phyloP scores from a whole-genome alignment of 495 filamentous ascomycete genomes.

The Glonium stellatum region DNA sequence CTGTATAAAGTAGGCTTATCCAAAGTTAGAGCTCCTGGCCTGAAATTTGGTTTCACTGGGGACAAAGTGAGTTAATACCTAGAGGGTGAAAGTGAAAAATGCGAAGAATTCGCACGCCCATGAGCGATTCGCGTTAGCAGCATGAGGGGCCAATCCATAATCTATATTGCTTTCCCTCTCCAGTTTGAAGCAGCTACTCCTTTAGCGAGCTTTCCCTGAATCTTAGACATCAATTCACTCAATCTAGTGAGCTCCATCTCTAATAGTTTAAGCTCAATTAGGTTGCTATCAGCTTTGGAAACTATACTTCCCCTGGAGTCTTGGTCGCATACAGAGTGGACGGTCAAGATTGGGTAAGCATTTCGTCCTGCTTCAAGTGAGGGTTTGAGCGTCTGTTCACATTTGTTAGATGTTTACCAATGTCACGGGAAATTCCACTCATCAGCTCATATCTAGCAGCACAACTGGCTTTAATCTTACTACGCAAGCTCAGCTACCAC shows the following conservation, averaged over 20 bases:
- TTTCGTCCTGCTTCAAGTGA: background rate
- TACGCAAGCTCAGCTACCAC: slow-evolving; percentile 37
- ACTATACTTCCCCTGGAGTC: slow-evolving; percentile 48
- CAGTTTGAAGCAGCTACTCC: too few species aligned
- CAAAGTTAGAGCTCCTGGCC: slow-evolving; percentile 46
- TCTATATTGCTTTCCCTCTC: too few species aligned
- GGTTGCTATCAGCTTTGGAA: slow-evolving; percentile 56
- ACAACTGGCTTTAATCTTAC: slow-evolving; percentile 38
- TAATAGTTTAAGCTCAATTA: background rate
- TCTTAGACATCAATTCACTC: background rate
- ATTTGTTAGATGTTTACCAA: slow-evolving; percentile 48
- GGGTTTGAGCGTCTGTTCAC: background rate
- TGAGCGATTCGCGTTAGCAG: too few species aligned
- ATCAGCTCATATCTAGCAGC: slow-evolving; percentile 48
- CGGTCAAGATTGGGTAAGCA: slow-evolving; percentile 52
- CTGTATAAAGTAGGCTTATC: background rate
- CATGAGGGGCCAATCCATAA: too few species aligned
- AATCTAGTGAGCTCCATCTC: background rate
- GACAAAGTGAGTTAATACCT: slow-evolving; percentile 32
- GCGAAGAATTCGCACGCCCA: too few species aligned
- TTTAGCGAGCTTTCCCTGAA: too few species aligned
- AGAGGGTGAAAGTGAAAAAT: background rate
- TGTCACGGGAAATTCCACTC: slow-evolving; percentile 53
- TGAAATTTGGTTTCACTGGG: slow-evolving; percentile 62
- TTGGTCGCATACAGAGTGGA: slow-evolving; percentile 57